A percentile compares a stretch with the other conserved stretches of the same genome.
These are phyloP conservation scores for Pseudozyma sp. DNA, from an alignment of 1,284 basidiomycete genomes.

Conservation along the genomic window DNA sequence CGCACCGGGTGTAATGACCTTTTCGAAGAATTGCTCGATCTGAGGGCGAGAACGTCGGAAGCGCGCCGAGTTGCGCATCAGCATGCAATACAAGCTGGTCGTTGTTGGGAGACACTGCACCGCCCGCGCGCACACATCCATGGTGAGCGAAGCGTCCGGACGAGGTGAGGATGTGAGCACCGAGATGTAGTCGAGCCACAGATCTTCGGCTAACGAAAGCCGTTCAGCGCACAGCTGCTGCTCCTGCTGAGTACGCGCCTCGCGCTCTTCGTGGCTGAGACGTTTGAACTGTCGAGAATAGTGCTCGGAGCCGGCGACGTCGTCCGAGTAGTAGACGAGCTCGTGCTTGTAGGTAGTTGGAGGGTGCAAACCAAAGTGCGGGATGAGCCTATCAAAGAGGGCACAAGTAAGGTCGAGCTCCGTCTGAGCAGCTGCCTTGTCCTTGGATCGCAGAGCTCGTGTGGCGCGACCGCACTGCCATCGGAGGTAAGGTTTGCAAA, in stretches of 20 bases:
- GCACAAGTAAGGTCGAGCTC: conserved; percentile 32
- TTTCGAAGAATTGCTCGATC: conserved; percentile 52
- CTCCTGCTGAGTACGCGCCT: conserved; percentile 22
- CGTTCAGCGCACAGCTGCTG: conserved; percentile 35
- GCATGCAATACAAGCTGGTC: conserved; percentile 43
- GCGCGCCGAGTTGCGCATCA: conserved; percentile 50
- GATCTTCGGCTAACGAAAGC: conserved; percentile 33
- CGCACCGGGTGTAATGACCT: conserved; percentile 28
- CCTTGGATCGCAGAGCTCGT: conserved; percentile 36
- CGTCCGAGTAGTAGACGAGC: conserved; percentile 25
- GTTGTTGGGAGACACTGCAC: conserved; percentile 50
- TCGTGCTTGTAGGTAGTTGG: conserved; percentile 30
- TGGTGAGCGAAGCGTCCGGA: conserved; percentile 40
- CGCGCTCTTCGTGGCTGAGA: conserved; percentile 14
- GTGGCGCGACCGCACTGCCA: conserved; percentile 46
- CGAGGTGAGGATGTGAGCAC: conserved; percentile 15
- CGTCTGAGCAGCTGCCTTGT: conserved; percentile 31
- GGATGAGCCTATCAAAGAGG: conserved; percentile 40
- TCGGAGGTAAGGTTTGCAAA: conserved; percentile 42
- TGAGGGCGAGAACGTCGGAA: conserved; percentile 48
- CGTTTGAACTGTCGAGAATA: conserved; percentile 32
- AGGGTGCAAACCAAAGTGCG: conserved; percentile 38
- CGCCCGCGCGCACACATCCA: conserved; percentile 45
- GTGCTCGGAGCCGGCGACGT: conserved; percentile 26
- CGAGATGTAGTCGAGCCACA: conserved; percentile 62